These are phyloP conservation scores for Trypanosoma boissoni DNA, from an alignment of 208 protist species.

Conservation along the genomic window DNA sequence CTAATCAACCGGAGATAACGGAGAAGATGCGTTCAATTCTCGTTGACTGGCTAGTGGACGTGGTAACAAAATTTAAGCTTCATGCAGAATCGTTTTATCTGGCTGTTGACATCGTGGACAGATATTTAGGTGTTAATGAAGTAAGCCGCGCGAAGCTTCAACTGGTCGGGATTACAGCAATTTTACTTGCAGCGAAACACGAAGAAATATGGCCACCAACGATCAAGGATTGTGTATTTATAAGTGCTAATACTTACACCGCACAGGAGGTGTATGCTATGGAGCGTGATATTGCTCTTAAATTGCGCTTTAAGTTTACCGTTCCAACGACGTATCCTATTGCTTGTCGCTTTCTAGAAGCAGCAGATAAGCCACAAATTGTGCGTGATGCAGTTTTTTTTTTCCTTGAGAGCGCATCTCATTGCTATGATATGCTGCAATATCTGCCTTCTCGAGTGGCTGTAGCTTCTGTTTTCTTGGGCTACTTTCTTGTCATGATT, in stretches of 20 bases:
- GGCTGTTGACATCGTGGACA: constrained; percentile 95
- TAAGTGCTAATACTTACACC: constrained; percentile 90
- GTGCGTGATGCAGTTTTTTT: constrained; percentile 51
- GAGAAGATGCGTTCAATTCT: constrained; percentile 95
- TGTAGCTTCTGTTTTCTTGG: constrained; percentile 55
- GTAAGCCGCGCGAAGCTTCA: constrained; percentile 75
- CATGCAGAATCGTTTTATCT: constrained; percentile 96
- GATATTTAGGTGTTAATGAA: constrained; percentile 68
- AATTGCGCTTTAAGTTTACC: constrained; percentile 67
- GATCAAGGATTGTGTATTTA: constrained; percentile 92
- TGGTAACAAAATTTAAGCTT: constrained; percentile 93
- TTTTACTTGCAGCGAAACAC: constrained; percentile 90
- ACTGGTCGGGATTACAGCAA: constrained; percentile 81
- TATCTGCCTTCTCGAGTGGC: constrained; percentile 68
- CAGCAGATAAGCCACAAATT: constrained; percentile 10
- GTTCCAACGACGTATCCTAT: constrained; percentile 75
- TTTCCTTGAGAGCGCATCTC: constrained; percentile 69
- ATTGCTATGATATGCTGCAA: constrained; percentile 57
- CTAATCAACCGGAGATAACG: constrained; percentile 90
- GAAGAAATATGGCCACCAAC: constrained; percentile 88
- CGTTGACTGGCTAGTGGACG: constrained; percentile 97
- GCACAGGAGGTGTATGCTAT: constrained; percentile 72
- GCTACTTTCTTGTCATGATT: constrained; percentile 34
- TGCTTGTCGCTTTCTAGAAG: constrained; percentile 46
- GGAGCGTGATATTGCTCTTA: constrained; percentile 63